Percentiles rank a stretch among this genome's conserved stretches.
These are phyloP conservation scores for Cyamopsis tetragonoloba DNA, from an alignment of 306 rosid species.

Conservation along the genomic window DNA sequence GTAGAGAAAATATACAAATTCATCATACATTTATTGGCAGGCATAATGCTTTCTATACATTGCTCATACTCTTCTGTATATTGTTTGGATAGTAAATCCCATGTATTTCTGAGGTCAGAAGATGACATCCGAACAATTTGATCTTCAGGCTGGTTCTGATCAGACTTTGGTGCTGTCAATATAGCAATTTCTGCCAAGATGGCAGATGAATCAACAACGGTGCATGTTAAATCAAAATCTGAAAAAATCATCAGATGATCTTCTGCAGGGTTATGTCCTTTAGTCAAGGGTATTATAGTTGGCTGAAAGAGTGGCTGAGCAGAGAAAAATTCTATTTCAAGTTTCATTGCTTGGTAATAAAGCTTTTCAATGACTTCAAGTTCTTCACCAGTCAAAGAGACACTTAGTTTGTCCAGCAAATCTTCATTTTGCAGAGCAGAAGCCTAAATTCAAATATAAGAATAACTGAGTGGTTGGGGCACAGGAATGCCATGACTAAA, in stretches of 20 bases:
- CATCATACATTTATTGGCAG: slow-evolving; percentile 55
- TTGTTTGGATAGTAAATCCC: slow-evolving; percentile 72
- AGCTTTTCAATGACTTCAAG: slow-evolving; percentile 92
- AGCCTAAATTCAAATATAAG: slow-evolving; percentile 73
- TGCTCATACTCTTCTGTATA: slow-evolving; percentile 93
- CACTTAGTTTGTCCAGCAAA: slow-evolving; percentile 87
- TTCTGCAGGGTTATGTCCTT: slow-evolving; percentile 60
- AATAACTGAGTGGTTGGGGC: slow-evolving; percentile 36
- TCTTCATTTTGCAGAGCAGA: slow-evolving; percentile 85
- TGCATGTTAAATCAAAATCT: slow-evolving; percentile 98
- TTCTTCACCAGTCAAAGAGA: slow-evolving; percentile 98
- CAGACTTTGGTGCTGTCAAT: slow-evolving; percentile 78
- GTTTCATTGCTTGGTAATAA: slow-evolving; percentile 92
- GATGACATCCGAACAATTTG: slow-evolving; percentile 70
- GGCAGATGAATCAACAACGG: slow-evolving; percentile 91
- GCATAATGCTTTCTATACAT: slow-evolving; percentile 75
- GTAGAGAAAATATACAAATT: slow-evolving; percentile 10
- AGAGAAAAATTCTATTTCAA: slow-evolving; percentile 78
- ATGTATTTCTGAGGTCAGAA: slow-evolving; percentile 71
- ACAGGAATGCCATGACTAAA: slow-evolving; percentile 37
- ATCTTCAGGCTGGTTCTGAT: slow-evolving; percentile 65
- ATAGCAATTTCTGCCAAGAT: slow-evolving; percentile 96
- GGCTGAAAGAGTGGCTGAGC: slow-evolving; percentile 83
- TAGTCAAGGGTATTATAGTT: slow-evolving; percentile 75
- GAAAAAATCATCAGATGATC: slow-evolving; percentile 70